Evolutionary conservation across 768 basidiomycete species (phyloP), one percentile per base, ranked within the genome.

Genomic region (Butyriboletus loyo): DNA sequence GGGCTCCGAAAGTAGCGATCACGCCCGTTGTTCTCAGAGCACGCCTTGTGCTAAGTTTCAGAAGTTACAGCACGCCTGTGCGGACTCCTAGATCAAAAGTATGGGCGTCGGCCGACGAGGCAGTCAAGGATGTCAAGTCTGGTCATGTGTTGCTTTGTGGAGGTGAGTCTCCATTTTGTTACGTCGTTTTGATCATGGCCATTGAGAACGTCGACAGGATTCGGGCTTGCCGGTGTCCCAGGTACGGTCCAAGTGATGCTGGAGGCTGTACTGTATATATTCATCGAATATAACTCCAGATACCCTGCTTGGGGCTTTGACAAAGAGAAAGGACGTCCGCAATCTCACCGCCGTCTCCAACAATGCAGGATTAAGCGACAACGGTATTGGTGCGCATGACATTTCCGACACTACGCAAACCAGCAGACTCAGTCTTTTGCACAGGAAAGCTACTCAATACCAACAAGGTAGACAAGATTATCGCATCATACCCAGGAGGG

Each of bases 401-500:
- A 10, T 17, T 13, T 21, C 37, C n/a, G 2, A 17, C 34, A 22
- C 28, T 22, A 27, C 24, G 27, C 25, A 1, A 7, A 35, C 15
- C 10, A 28, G 19, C 7, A 31, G 36, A 27, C 51, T 52, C 35
- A 55, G 21, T 15, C 28, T 15, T 27, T 24, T 47, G 9, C 17
- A 37, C 59, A 93, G 92, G 87, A 52, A 84, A 84, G 59, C 73
- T 95, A 38, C 72, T 96, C 31, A 82, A 86, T 57, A 77, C 78
- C 24, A 81, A 86, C 21, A 88, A 94, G 63, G 77, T 95, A 41
- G 76, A 79, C 66, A 95, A 89, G 72, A 80, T 96, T 67, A 82
- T 97, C 60, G 85, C 89, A 8, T 92, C 91, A 44, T 96, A 92
- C 72, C 90, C 93, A 49, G 93, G 93, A 66, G 86, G 88, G 86